A percentile compares a stretch with the other conserved stretches of the same genome.
These are phyloP conservation scores for Clavispora fructus DNA, from an alignment of 805 yeast species.

Conservation along the genomic window DNA sequence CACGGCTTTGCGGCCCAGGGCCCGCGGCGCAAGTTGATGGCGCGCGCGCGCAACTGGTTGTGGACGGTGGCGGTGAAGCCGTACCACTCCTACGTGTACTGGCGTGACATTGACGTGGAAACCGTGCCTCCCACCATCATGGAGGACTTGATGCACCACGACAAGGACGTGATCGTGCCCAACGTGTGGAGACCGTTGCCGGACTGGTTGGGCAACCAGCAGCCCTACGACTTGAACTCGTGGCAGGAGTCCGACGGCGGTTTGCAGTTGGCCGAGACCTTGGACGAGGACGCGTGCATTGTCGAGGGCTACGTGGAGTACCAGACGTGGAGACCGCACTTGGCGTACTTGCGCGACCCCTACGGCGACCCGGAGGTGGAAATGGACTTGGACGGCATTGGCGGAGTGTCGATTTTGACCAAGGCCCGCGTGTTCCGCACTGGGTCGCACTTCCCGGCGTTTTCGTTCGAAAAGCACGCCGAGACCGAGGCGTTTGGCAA, in stretches of 20 bases:
- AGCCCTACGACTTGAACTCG: conserved; percentile 78
- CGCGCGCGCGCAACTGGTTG: conserved; percentile 92
- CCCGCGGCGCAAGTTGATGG: conserved; percentile 92
- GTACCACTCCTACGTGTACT: conserved; percentile 91
- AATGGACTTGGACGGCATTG: conserved; percentile 93
- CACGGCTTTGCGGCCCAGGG: conserved; percentile 97
- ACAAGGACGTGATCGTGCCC: conserved; percentile 89
- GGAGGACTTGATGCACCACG: conserved; percentile 90
- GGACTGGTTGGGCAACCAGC: conserved; percentile 80
- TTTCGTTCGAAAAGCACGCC: conserved; percentile 92
- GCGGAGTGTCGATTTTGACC: conserved; percentile 90
- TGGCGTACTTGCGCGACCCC: conserved; percentile 92
- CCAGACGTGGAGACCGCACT: conserved; percentile 96
- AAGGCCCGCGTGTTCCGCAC: conserved; percentile 80
- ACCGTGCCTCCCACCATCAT: conserved; percentile 77
- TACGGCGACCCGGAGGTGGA: conserved; percentile 92
- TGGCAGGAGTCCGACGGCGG: conserved; percentile 88
- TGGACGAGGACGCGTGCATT: conserved; percentile 92
- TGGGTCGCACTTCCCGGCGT: conserved; percentile 96
- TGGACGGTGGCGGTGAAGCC: conserved; percentile 83
- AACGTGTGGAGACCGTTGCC: conserved; percentile 90
- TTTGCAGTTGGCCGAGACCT: conserved; percentile 61
- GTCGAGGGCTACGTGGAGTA: conserved; percentile 97
- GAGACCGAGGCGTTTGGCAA: conserved; percentile 98
- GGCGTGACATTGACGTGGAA: conserved; percentile 99